phyloP scores from a whole-genome alignment of 1,284 basidiomycete genomes.

The Schizopora paradoxa region DNA sequence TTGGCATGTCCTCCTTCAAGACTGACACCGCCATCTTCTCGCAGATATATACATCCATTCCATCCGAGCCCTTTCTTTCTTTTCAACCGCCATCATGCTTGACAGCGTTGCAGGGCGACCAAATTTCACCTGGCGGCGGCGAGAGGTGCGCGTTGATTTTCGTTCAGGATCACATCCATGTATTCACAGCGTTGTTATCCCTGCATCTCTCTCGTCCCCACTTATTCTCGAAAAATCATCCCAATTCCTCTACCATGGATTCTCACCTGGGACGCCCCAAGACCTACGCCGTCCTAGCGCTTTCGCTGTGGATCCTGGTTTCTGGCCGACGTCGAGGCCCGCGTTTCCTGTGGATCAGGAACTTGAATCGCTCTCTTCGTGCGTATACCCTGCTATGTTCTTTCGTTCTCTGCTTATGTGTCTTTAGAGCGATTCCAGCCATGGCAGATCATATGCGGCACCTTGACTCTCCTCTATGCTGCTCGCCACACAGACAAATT shows the following conservation, averaged over 20 bases:
- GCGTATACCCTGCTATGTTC: slow-evolving; percentile 26
- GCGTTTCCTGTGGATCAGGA: slow-evolving; percentile 55
- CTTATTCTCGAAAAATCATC: background rate
- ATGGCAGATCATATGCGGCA: slow-evolving; percentile 89
- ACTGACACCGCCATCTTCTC: too few species aligned
- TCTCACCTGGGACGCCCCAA: slow-evolving; percentile 25
- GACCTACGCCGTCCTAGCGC: slow-evolving; percentile 84
- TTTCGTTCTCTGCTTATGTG: slow-evolving; percentile 1
- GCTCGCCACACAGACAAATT: slow-evolving; percentile 85
- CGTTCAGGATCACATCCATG: background rate
- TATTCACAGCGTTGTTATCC: background rate
- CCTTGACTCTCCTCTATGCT: slow-evolving; percentile 82
- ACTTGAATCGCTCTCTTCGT: slow-evolving; percentile 58
- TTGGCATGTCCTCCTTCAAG: background rate
- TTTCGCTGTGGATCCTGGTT: slow-evolving; percentile 82
- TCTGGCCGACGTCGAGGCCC: slow-evolving; percentile 67
- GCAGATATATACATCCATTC: slow-evolving; percentile 12
- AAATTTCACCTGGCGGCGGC: slow-evolving; percentile 68
- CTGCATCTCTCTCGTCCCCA: slow-evolving; percentile 5
- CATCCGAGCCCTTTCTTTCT: slow-evolving; percentile 5
- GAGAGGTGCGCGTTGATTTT: slow-evolving; percentile 44
- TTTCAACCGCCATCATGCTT: slow-evolving; percentile 52
- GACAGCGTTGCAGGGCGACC: slow-evolving; percentile 80
- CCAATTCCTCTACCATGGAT: background rate
- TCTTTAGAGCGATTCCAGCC: slow-evolving; percentile 79